A percentile compares a stretch with the other conserved stretches of the same genome.
Evolutionary conservation across 202 grass and related monocot genomes (phyloP).

Genomic region (Dendrocalamus latiflorus): DNA sequence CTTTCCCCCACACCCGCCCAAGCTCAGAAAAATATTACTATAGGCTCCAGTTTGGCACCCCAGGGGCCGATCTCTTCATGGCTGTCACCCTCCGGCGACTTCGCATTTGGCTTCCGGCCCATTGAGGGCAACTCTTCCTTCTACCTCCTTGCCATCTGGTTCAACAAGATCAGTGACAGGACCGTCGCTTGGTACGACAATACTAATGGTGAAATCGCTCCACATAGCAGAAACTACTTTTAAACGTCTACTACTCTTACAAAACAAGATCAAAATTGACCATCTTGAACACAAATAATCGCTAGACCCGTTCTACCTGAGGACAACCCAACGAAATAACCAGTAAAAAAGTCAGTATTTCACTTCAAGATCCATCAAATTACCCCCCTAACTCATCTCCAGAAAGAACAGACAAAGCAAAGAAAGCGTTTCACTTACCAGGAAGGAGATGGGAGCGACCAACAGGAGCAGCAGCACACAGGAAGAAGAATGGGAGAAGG

Average conservation of each 20-base stretch:
- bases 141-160: constrained; percentile 38
- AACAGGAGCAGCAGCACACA: too few species aligned
- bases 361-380: neutral
- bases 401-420: neutral
- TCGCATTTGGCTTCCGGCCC: constrained; percentile 38
- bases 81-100: constrained; percentile 28
- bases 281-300: too few species aligned
- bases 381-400: neutral
- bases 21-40: neutral
- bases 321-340: too few species aligned
- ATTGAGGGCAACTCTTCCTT: constrained; percentile 19
- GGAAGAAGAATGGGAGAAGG: too few species aligned
- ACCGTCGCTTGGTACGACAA: too few species aligned
- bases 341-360: neutral
- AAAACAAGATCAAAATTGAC: too few species aligned
- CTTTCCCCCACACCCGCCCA: neutral
- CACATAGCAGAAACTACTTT: too few species aligned
- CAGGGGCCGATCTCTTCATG: constrained; percentile 7
- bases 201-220: too few species aligned
- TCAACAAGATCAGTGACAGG: constrained; percentile 17
- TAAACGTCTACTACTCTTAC: too few species aligned
- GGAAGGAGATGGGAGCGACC: too few species aligned
- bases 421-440: neutral
- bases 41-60: too few species aligned
- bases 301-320: too few species aligned